A percentile compares a stretch with the other conserved stretches of the same genome.
phyloP scores from a whole-genome alignment of 495 filamentous ascomycete genomes.

The Chaetomium fimeti region DNA sequence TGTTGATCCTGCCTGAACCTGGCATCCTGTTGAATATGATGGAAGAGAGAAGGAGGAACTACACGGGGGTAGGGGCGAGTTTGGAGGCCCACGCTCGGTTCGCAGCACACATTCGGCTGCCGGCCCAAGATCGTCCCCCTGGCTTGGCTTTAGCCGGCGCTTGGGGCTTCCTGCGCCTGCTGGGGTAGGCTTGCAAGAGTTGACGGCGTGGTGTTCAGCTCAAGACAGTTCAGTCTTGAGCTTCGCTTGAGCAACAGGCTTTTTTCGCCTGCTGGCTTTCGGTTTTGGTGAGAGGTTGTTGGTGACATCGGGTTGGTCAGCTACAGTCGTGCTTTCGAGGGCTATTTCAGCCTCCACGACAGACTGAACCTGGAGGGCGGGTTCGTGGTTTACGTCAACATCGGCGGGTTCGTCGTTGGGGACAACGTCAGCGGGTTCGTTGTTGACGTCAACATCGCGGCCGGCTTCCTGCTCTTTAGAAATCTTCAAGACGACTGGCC shows the following conservation, averaged over 20 bases:
- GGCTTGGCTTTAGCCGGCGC: not conserved
- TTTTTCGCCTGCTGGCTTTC: not conserved
- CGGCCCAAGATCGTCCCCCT: not conserved
- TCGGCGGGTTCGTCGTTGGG: no score
- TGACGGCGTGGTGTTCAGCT: not conserved
- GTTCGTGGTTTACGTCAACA: no score
- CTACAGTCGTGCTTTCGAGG: not conserved
- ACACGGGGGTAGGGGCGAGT: no score
- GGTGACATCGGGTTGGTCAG: not conserved
- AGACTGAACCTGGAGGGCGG: no score
- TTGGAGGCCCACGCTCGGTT: not conserved
- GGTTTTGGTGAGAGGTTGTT: not conserved
- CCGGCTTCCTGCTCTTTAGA: slow-evolving; percentile 32
- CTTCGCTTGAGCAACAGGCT: not conserved
- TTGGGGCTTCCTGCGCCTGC: not conserved
- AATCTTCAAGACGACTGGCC: slow-evolving; percentile 33
- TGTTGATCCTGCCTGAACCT: not conserved
- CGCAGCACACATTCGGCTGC: not conserved
- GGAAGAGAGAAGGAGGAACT: not conserved
- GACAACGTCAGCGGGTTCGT: no score
- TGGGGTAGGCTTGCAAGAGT: not conserved
- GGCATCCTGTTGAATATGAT: not conserved
- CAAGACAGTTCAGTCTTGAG: not conserved
- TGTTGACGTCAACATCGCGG: no score
- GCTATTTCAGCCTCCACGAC: not conserved